A percentile compares a stretch with the other conserved stretches of the same genome.
Evolutionary conservation across 2,329 filamentous ascomycete species (phyloP).

Genomic region (Colletotrichum orchidophilum): DNA sequence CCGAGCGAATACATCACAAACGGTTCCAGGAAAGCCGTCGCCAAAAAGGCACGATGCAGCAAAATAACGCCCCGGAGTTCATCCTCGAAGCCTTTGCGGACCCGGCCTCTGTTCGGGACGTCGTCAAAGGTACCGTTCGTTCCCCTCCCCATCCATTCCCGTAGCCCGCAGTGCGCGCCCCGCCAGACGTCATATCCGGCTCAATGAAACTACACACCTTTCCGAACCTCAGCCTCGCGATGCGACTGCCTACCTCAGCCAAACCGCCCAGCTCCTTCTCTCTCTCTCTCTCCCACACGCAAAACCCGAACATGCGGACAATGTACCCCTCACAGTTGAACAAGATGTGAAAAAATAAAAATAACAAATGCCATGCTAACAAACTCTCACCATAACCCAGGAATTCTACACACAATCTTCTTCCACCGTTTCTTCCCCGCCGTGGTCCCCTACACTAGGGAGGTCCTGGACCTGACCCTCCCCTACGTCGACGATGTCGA

Average conservation of each 20-base stretch:
- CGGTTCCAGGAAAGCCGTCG: no score
- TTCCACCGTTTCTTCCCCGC: conserved; percentile 98
- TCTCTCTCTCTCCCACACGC: neutral
- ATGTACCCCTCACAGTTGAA: no score
- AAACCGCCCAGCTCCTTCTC: no score
- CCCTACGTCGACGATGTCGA: conserved; percentile 91
- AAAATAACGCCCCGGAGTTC: conserved; percentile 79
- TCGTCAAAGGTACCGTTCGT: conserved; percentile 80
- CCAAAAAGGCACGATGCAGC: conserved; percentile 54
- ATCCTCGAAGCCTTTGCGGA: conserved; percentile 94
- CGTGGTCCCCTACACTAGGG: conserved; percentile 82
- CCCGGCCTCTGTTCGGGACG: conserved; percentile 86
- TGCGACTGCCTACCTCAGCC: no score
- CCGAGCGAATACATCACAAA: neutral
- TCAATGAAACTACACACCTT: neutral
- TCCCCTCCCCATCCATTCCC: conserved; percentile 24
- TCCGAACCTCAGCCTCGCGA: neutral
- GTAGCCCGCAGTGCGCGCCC: conserved; percentile 20
- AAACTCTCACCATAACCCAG: conserved; percentile 54
- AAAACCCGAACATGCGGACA: neutral
- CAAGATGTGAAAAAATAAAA: neutral
- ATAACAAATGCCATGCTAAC: no score
- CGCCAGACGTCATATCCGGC: conserved; percentile 31
- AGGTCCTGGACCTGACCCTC: conserved; percentile 89
- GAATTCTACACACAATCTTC: conserved; percentile 96